Evolutionary conservation across 768 basidiomycete genomes (phyloP).

Genomic region (Suillus bovinus): DNA sequence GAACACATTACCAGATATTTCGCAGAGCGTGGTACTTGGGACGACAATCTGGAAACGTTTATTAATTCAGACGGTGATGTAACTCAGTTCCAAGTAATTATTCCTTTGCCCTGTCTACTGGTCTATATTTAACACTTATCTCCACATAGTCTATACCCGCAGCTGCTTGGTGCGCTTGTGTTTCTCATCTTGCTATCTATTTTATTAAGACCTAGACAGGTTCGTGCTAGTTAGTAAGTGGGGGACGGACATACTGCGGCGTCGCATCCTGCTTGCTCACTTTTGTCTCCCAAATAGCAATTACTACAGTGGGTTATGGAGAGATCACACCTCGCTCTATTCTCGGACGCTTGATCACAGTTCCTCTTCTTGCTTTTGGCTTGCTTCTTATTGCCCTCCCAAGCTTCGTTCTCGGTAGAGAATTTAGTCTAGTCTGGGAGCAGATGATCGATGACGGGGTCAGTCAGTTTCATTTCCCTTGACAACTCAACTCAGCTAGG

Average conservation of each 20-base stretch:
- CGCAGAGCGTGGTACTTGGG: constrained; percentile 90
- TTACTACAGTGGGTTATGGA: constrained; percentile 89
- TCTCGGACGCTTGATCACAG: constrained; percentile 82
- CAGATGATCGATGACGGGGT: constrained; percentile 60
- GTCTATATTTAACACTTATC: not conserved
- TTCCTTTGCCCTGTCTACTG: not conserved
- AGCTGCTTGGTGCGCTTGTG: constrained; percentile 68
- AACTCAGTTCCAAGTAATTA: constrained; percentile 65
- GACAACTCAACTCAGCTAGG: not conserved
- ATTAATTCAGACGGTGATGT: constrained; percentile 85
- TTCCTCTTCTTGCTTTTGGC: constrained; percentile 86
- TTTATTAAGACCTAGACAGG: constrained; percentile 30
- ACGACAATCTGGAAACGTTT: constrained; percentile 74
- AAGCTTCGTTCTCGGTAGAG: constrained; percentile 87
- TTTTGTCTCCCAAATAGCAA: constrained; percentile 46
- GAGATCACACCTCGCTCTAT: constrained; percentile 89
- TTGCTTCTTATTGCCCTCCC: constrained; percentile 88
- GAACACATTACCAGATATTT: constrained; percentile 60
- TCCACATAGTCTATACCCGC: constrained; percentile 61
- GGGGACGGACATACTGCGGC: not conserved
- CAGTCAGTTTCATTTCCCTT: constrained; percentile 14
- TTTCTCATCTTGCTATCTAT: constrained; percentile 7
- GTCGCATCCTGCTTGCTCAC: not conserved
- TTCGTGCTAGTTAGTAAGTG: constrained; percentile 79
- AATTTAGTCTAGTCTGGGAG: constrained; percentile 92